phyloP scores from a whole-genome alignment of 1,284 basidiomycete species.

The Anthracocystis setariae region DNA sequence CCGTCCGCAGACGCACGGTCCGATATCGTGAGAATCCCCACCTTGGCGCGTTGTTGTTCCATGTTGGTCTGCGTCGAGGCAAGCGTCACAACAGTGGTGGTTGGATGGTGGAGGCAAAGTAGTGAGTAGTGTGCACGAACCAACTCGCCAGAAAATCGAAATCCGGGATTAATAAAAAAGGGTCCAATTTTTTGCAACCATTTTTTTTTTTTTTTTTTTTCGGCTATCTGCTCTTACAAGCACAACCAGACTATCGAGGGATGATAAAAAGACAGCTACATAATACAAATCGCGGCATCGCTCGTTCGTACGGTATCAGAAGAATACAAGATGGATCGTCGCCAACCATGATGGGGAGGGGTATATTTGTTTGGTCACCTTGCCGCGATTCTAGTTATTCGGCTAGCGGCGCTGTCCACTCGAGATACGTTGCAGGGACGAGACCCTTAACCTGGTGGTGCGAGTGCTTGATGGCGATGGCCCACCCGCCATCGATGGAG shows the following conservation, averaged over 20 bases:
- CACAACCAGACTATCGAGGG: no score
- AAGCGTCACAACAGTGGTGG: no score
- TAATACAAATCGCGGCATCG: no score
- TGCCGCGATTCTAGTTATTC: background rate
- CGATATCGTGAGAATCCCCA: conserved; percentile 44
- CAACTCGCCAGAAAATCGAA: background rate
- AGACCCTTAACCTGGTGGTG: conserved; percentile 30
- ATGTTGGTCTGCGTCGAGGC: no score
- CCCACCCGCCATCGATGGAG: conserved; percentile 54
- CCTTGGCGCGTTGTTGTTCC: conserved; percentile 12
- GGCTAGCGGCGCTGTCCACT: conserved; percentile 34
- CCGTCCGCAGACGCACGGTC: conserved; percentile 47
- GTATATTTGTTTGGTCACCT: conserved; percentile 1
- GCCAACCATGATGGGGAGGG: conserved; percentile 6
- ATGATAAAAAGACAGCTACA: no score
- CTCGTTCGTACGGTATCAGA: no score
- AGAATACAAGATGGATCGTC: no score
- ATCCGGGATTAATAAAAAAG: background rate
- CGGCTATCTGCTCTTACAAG: background rate
- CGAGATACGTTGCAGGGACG: conserved; percentile 50
- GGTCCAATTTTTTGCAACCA: background rate
- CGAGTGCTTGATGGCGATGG: conserved; percentile 39
- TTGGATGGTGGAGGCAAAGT: background rate
- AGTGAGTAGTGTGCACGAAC: background rate
- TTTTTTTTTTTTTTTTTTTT: no score